Evolutionary conservation across 164 flowering plant species (phyloP).

Genomic region (Buxus sempervirens): DNA sequence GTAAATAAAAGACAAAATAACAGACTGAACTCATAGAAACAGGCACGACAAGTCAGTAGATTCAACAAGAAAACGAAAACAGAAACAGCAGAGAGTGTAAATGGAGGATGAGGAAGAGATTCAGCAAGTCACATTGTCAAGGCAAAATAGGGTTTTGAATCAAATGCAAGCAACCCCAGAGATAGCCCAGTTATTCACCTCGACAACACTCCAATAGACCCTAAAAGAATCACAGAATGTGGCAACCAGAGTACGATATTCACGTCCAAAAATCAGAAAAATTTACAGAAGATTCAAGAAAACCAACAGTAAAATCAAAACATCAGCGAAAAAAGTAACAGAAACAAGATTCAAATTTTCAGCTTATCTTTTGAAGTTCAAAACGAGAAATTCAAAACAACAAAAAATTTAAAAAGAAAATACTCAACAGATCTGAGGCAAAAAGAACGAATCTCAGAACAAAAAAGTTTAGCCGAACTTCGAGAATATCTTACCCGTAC

Average conservation of each 20-base stretch:
- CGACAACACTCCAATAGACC: too few relatives aligned
- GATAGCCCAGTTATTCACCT: too few relatives aligned
- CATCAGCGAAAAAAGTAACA: not conserved
- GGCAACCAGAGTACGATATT: not conserved
- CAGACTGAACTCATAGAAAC: not conserved
- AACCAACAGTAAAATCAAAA: not conserved
- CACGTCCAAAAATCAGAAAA: not conserved
- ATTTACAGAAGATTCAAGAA: not conserved
- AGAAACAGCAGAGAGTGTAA: not conserved
- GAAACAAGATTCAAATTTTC: not conserved
- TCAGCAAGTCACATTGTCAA: too few relatives aligned
- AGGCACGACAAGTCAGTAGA: not conserved
- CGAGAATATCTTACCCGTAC: constrained; percentile 1
- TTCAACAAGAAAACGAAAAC: not conserved
- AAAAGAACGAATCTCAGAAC: not conserved
- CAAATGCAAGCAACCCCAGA: too few relatives aligned
- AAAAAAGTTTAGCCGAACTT: not conserved
- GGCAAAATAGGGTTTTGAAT: too few relatives aligned
- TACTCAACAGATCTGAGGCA: too few relatives aligned
- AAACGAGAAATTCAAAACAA: not conserved
- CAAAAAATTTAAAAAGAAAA: not conserved
- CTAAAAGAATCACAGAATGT: not conserved
- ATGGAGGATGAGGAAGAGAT: not conserved
- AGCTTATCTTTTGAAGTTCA: not conserved
- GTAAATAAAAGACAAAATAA: too few relatives aligned